Evolutionary conservation across 345 rosid species (phyloP).

Genomic region (Gossypium turneri): DNA sequence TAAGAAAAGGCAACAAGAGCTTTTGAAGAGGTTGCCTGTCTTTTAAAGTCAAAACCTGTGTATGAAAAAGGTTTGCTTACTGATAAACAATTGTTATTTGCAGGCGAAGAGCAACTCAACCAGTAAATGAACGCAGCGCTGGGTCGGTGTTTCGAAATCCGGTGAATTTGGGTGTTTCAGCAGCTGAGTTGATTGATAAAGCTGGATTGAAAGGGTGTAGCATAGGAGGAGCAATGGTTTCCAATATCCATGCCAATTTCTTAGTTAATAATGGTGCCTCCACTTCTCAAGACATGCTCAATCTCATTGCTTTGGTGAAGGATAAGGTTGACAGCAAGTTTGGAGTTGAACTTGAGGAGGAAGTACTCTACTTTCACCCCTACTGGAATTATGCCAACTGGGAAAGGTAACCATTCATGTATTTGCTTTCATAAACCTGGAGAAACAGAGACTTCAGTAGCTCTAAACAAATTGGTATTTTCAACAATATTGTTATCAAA

Average conservation of each 20-base stretch:
- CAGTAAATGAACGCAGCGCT: slow-evolving; percentile 22
- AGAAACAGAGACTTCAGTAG: no score
- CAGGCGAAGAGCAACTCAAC: slow-evolving; percentile 28
- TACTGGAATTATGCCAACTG: not conserved
- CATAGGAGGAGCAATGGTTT: slow-evolving; percentile 37
- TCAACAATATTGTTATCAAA: no score
- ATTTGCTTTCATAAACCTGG: not conserved
- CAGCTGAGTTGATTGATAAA: slow-evolving; percentile 32
- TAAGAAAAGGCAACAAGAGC: slow-evolving; percentile 21
- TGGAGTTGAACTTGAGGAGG: slow-evolving; percentile 22
- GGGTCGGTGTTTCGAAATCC: slow-evolving; percentile 32
- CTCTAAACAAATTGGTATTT: no score
- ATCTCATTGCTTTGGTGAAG: slow-evolving; percentile 32
- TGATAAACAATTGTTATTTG: not conserved
- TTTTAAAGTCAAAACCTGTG: not conserved
- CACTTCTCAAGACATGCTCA: slow-evolving; percentile 36
- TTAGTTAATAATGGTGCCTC: slow-evolving; percentile 20
- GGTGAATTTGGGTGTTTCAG: slow-evolving; percentile 18
- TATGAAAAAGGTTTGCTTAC: not conserved
- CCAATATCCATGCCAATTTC: slow-evolving; percentile 33
- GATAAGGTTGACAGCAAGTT: slow-evolving; percentile 27
- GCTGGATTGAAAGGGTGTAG: slow-evolving; percentile 28
- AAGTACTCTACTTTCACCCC: slow-evolving; percentile 26
- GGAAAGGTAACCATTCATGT: not conserved
- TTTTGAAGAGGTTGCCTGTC: slow-evolving; percentile 8